These are phyloP conservation scores for Coniochaeta sp. DNA, from an alignment of 2,329 filamentous ascomycete species.

Conservation along the genomic window DNA sequence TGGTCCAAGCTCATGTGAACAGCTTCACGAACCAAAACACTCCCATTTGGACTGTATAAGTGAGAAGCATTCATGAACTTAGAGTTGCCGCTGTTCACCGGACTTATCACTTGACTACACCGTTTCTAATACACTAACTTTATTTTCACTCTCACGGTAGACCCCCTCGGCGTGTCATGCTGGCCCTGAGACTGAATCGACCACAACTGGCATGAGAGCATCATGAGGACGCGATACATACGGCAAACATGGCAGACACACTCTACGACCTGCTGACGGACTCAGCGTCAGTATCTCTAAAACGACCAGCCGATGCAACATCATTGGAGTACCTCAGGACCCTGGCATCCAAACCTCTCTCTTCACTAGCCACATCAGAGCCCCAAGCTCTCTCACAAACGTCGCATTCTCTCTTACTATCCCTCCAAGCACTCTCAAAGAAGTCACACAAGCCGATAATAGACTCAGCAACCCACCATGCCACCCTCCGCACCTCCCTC, in stretches of 20 bases:
- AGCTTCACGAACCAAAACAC: background rate
- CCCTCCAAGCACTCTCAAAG: constrained; percentile 81
- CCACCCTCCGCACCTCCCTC: constrained; percentile 65
- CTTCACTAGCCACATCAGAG: constrained; percentile 67
- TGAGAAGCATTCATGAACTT: no score
- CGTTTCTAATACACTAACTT: no score
- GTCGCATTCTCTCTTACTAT: constrained; percentile 72
- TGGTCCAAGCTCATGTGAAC: background rate
- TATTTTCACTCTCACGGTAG: no score
- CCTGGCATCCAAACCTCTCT: constrained; percentile 69
- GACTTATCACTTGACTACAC: no score
- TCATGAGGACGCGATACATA: background rate
- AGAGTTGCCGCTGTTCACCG: no score
- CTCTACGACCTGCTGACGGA: constrained; percentile 62
- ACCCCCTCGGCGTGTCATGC: no score
- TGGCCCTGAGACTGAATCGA: no score
- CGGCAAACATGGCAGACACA: constrained; percentile 54
- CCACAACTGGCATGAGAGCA: background rate
- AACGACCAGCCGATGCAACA: constrained; percentile 36
- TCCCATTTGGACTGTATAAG: no score
- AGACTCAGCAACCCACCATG: constrained; percentile 69
- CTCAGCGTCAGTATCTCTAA: constrained; percentile 16
- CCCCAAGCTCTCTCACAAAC: constrained; percentile 73
- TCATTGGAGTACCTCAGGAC: constrained; percentile 68
- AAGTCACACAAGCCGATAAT: constrained; percentile 83